phyloP scores from a whole-genome alignment of 805 yeast genomes.

The Cyberlindnera mississippiensis region DNA sequence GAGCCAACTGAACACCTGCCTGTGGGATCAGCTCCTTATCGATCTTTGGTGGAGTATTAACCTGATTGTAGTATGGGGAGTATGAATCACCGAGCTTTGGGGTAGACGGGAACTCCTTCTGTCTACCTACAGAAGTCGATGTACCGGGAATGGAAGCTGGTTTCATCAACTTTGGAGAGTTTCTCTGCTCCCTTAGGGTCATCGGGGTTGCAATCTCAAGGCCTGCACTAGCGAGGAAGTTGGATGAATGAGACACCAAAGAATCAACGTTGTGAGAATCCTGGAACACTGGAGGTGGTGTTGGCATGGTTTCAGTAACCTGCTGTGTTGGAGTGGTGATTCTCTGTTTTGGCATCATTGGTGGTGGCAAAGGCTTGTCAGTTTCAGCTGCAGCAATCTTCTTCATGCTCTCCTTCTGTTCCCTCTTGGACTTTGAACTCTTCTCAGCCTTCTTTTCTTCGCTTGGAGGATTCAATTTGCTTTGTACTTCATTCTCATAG shows the following conservation, averaged over 20 bases:
- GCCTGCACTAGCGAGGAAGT: conserved; percentile 8
- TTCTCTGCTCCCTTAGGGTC: conserved; percentile 6
- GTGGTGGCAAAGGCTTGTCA: conserved; percentile 20
- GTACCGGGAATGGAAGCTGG: conserved; percentile 1
- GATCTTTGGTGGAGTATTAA: neutral
- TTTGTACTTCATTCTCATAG: conserved; percentile 15
- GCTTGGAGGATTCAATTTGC: conserved; percentile 1
- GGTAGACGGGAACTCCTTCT: conserved; percentile 1
- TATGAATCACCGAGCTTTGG: neutral
- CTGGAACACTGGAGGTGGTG: conserved; percentile 22
- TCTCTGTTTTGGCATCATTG: conserved; percentile 21
- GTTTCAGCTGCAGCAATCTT: conserved; percentile 1
- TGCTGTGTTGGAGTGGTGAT: conserved; percentile 23
- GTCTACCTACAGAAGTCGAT: conserved; percentile 1
- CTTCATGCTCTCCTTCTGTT: neutral
- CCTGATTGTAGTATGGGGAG: neutral
- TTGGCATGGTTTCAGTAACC: conserved; percentile 4
- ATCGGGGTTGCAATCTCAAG: conserved; percentile 15
- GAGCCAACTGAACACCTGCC: neutral
- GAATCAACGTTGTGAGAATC: conserved; percentile 18
- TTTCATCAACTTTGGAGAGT: conserved; percentile 9
- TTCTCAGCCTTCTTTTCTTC: conserved; percentile 1
- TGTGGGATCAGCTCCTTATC: conserved; percentile 1
- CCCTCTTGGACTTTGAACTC: conserved; percentile 1
- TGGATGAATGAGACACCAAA: conserved; percentile 12